Evolutionary conservation across 2,329 filamentous ascomycete species (phyloP).

Genomic region (Orbilia quercus): DNA sequence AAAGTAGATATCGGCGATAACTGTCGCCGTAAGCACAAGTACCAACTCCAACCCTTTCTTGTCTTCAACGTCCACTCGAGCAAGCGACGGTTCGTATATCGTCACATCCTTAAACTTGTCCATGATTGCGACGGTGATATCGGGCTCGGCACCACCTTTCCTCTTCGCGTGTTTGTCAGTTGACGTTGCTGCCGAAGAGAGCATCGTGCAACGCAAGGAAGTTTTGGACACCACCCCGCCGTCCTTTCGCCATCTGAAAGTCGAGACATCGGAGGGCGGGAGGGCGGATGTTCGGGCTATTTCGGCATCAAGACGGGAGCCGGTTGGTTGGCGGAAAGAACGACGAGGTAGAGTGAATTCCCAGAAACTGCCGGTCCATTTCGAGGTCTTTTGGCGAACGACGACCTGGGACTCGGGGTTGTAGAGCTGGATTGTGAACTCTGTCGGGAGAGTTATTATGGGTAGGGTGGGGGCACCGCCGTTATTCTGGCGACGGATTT

Average conservation of each 20-base stretch:
- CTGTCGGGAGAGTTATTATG: slow-evolving; percentile 73
- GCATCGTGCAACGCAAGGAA: slow-evolving; percentile 58
- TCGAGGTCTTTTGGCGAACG: slow-evolving; percentile 76
- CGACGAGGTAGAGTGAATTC: slow-evolving; percentile 92
- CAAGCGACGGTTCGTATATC: slow-evolving; percentile 92
- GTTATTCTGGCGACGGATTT: slow-evolving; percentile 76
- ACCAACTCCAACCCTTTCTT: slow-evolving; percentile 91
- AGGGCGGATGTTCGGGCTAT: slow-evolving; percentile 55
- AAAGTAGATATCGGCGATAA: slow-evolving; percentile 74
- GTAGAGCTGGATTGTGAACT: slow-evolving; percentile 88
- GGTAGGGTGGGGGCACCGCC: slow-evolving; percentile 76
- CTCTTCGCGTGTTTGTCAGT: slow-evolving; percentile 39
- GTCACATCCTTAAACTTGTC: slow-evolving; percentile 69
- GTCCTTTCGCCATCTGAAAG: slow-evolving; percentile 60
- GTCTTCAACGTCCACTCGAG: slow-evolving; percentile 90
- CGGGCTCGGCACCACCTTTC: slow-evolving; percentile 72
- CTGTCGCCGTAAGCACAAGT: slow-evolving; percentile 73
- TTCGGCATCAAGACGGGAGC: slow-evolving; percentile 76
- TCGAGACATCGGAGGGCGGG: slow-evolving; percentile 56
- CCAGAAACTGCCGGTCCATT: slow-evolving; percentile 85
- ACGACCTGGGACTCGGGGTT: slow-evolving; percentile 87
- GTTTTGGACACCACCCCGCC: slow-evolving; percentile 59
- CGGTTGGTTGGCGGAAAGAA: slow-evolving; percentile 82
- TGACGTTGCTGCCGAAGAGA: slow-evolving; percentile 53
- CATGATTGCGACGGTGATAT: slow-evolving; percentile 93